A percentile compares a stretch with the other conserved stretches of the same genome.
Conservation (phyloP, 305 asterid species). For the Ajuga reptans region DNA sequence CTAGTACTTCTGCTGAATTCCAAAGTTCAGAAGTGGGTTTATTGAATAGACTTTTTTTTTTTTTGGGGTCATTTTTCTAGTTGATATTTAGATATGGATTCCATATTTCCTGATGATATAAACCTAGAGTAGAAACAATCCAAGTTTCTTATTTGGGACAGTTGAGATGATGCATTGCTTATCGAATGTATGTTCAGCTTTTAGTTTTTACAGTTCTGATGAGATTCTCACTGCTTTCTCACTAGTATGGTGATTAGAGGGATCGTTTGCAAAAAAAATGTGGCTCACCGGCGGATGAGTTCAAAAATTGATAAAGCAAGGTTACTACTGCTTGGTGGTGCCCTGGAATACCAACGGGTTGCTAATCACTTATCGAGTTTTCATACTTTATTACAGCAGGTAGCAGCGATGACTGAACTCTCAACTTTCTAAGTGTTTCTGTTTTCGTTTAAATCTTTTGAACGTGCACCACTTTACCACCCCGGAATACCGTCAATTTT, state of each 20-base stretch:
- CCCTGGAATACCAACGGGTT: slow-evolving; percentile 80
- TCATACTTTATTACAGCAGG: slow-evolving; percentile 84
- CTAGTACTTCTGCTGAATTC: slow-evolving; percentile 6
- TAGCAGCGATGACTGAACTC: slow-evolving; percentile 26
- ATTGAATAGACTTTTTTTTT: not conserved
- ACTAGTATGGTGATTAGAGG: slow-evolving; percentile 60
- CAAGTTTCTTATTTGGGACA: slow-evolving; percentile 1
- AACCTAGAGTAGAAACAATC: not conserved
- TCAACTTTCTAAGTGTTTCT: slow-evolving; percentile 8
- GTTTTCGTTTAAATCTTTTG: slow-evolving; percentile 9
- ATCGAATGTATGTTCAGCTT: slow-evolving; percentile 6
- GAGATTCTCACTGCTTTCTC: slow-evolving; percentile 25
- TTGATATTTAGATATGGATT: not conserved
- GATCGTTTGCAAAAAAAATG: slow-evolving; percentile 80
- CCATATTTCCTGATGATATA: not conserved
- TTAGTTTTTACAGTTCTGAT: slow-evolving; percentile 24
- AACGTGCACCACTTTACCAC: no score
- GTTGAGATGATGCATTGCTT: slow-evolving; percentile 17
- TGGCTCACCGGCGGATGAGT: slow-evolving; percentile 73
- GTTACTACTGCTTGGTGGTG: slow-evolving; percentile 71
- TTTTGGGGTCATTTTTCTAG: not conserved
- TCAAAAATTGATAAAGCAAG: slow-evolving; percentile 62
- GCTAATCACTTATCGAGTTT: slow-evolving; percentile 80
- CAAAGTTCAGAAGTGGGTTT: not conserved
- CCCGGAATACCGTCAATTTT: not conserved